These are phyloP conservation scores for Cryptococcus sp. DNA, from an alignment of 1,284 basidiomycete genomes.

Conservation along the genomic window DNA sequence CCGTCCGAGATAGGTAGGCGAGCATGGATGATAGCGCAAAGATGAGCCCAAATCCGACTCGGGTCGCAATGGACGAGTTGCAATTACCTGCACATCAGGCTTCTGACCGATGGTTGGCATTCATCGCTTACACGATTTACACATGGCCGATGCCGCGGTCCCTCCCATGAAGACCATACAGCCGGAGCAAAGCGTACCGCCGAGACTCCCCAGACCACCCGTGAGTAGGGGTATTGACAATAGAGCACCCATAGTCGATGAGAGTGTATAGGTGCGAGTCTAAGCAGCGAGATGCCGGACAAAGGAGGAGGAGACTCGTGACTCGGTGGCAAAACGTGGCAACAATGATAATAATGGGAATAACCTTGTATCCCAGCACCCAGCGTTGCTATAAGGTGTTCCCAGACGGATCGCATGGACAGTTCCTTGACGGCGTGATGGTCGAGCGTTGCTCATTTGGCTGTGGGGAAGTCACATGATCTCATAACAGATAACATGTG, in stretches of 20 bases:
- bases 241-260: slow-evolving; percentile 61
- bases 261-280: not conserved
- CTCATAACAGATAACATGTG: too few species aligned
- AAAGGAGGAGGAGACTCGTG: too few species aligned
- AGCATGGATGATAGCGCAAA: slow-evolving; percentile 93
- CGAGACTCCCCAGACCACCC: slow-evolving; percentile 69
- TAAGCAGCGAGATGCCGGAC: too few species aligned
- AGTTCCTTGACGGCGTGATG: too few species aligned
- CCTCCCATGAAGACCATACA: slow-evolving; percentile 47
- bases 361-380: too few species aligned
- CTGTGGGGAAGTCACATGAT: too few species aligned
- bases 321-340: too few species aligned
- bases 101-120: too few species aligned
- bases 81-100: slow-evolving; percentile 57
- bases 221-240: slow-evolving; percentile 75
- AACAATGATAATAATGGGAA: too few species aligned
- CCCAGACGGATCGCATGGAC: too few species aligned
- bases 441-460: too few species aligned
- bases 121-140: slow-evolving; percentile 69
- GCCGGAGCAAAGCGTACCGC: slow-evolving; percentile 71
- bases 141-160: slow-evolving; percentile 81
- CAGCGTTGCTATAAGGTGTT: too few species aligned
- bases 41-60: slow-evolving; percentile 94
- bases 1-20: slow-evolving; percentile 93
- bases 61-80: slow-evolving; percentile 95